Percentiles rank a stretch among this genome's conserved stretches.
Conservation (phyloP, 352 stramenopile genomes). For the Aphanomyces cochlioides region DNA sequence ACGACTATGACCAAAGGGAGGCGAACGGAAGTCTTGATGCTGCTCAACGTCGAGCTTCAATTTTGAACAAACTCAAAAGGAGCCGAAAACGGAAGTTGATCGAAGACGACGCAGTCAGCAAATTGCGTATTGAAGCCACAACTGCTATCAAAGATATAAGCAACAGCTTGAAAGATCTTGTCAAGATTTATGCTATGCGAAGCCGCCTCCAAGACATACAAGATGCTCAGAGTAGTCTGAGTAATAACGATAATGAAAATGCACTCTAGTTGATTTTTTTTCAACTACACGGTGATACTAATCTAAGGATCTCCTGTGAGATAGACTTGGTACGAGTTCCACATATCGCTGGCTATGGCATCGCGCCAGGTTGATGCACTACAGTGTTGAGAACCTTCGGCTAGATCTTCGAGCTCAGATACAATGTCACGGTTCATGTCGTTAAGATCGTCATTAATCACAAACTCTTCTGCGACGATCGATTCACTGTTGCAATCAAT, state of each 20-base stretch:
- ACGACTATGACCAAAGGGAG: too few relatives aligned
- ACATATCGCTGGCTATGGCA: not conserved
- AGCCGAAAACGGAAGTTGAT: not conserved
- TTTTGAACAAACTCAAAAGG: not conserved
- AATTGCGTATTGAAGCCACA: too few relatives aligned
- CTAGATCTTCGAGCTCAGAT: too few relatives aligned
- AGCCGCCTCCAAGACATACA: too few relatives aligned
- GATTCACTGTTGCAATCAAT: not conserved
- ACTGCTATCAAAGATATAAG: too few relatives aligned
- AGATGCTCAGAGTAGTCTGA: not conserved
- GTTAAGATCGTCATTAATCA: not conserved
- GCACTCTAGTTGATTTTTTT: not conserved
- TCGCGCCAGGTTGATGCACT: not conserved
- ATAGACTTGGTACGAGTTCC: not conserved
- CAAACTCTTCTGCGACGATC: not conserved
- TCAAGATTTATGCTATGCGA: too few relatives aligned
- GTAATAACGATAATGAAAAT: not conserved
- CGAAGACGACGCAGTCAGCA: too few relatives aligned
- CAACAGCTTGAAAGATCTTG: too few relatives aligned
- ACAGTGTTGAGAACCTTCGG: not conserved
- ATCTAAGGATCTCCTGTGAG: too few relatives aligned
- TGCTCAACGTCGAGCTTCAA: not conserved
- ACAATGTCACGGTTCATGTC: not conserved
- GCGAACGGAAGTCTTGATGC: not conserved
- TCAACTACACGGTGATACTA: not conserved